Evolutionary conservation across 2,329 filamentous ascomycete genomes (phyloP).

Genomic region (Trichothecium roseum): DNA sequence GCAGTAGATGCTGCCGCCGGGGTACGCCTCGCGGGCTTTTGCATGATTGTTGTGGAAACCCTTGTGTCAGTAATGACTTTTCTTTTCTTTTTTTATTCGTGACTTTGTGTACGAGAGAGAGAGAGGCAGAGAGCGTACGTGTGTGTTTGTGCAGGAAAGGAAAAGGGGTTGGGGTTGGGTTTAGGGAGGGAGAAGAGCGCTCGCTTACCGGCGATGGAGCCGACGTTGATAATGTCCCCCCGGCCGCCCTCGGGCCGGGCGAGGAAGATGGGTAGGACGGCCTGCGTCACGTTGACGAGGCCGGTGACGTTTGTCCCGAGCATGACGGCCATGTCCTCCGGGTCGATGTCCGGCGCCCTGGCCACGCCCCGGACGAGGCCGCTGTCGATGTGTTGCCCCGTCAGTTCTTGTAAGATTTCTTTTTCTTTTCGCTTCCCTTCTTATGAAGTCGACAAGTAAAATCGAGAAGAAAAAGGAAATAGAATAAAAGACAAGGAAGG

Average conservation of each 20-base stretch:
- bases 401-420: too few species aligned
- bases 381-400: too few species aligned
- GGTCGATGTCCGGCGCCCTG: constrained; percentile 70
- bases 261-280: constrained; percentile 74
- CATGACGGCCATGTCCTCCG: constrained; percentile 79
- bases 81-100: too few species aligned
- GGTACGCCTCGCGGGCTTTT: constrained; percentile 66
- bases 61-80: too few species aligned
- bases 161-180: background rate
- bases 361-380: constrained; percentile 85
- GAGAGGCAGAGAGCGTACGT: too few species aligned
- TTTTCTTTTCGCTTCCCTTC: background rate
- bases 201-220: constrained; percentile 65
- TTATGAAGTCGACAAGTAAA: background rate
- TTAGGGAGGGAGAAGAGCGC: background rate
- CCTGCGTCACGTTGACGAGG: constrained; percentile 94
- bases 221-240: constrained; percentile 93
- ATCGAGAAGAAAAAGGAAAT: background rate
- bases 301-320: constrained; percentile 90
- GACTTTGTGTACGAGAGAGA: too few species aligned
- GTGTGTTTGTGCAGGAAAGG: too few species aligned
- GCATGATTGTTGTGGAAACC: too few species aligned
- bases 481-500: background rate
- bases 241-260: constrained; percentile 61
- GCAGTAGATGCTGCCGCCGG: constrained; percentile 84